phyloP scores from a whole-genome alignment of 306 rosid genomes.

The Cucumis hystrix region DNA sequence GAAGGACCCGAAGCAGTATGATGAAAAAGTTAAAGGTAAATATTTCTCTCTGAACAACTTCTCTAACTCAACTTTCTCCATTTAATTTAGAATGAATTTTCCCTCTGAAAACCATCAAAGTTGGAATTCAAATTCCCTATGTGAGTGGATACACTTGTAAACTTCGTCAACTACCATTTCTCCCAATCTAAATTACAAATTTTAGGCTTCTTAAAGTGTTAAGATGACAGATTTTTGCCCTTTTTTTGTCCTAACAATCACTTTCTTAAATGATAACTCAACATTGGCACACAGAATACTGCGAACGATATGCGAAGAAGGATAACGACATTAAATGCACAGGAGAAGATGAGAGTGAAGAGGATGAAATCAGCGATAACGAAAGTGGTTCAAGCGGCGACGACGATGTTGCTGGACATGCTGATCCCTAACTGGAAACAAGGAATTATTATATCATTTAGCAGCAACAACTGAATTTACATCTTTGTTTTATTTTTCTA shows the following conservation, averaged over 20 bases:
- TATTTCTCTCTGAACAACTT: not conserved
- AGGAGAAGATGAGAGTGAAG: conserved; percentile 65
- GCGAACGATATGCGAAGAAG: conserved; percentile 84
- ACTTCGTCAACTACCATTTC: not conserved
- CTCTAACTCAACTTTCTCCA: not conserved
- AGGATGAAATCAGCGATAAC: conserved; percentile 58
- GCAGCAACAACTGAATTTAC: conserved; percentile 23
- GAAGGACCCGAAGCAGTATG: conserved; percentile 82
- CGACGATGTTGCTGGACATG: conserved; percentile 70
- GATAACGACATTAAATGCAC: conserved; percentile 45
- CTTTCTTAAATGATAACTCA: not conserved
- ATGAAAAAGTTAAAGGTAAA: conserved; percentile 89
- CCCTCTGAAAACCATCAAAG: not conserved
- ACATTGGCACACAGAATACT: conserved; percentile 56
- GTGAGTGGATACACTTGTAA: not conserved
- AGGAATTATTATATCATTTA: conserved; percentile 12
- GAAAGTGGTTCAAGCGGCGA: conserved; percentile 56
- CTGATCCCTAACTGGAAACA: conserved; percentile 37
- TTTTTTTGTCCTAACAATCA: not conserved
- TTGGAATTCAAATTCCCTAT: not conserved
- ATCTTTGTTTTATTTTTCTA: conserved; percentile 11
- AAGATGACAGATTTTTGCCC: not conserved
- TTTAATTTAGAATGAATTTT: not conserved
- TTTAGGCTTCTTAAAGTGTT: not conserved
- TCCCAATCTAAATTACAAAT: not conserved